Conservation (phyloP, 805 yeast species). For the Cyberlindnera subsufficiens region DNA sequence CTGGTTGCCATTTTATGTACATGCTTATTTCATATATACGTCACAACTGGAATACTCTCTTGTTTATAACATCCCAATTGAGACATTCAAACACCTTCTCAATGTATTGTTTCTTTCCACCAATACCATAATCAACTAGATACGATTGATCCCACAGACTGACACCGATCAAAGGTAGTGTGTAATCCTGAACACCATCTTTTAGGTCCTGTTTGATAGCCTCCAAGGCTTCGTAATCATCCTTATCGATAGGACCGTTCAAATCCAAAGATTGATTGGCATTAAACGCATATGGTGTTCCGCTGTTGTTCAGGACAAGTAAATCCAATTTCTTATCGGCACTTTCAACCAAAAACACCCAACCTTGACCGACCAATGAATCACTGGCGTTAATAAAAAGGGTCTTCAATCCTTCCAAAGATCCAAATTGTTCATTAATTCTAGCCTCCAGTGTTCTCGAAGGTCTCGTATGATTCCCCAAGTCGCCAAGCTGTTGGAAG, state of each 20-base stretch:
- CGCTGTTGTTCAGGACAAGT: conserved; percentile 60
- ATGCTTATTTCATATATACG: not conserved
- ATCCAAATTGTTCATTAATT: conserved; percentile 34
- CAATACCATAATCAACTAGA: conserved; percentile 74
- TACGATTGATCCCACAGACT: conserved; percentile 92
- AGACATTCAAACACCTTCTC: conserved; percentile 70
- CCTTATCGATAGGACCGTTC: conserved; percentile 60
- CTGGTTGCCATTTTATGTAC: not conserved
- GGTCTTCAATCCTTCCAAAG: conserved; percentile 15
- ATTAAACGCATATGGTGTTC: conserved; percentile 68
- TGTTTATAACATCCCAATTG: conserved; percentile 74
- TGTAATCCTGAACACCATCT: conserved; percentile 46
- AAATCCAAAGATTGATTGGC: conserved; percentile 71
- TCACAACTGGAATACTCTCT: conserved; percentile 28
- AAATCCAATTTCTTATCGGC: conserved; percentile 53
- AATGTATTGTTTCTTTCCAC: conserved; percentile 66
- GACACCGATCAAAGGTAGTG: conserved; percentile 69
- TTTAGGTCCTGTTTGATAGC: conserved; percentile 36
- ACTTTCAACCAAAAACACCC: conserved; percentile 68
- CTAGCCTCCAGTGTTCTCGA: conserved; percentile 29
- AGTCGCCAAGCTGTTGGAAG: conserved; percentile 50
- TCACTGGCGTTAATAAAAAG: conserved; percentile 16
- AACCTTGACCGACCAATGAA: conserved; percentile 53
- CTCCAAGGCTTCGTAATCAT: conserved; percentile 41
- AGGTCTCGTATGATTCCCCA: conserved; percentile 25